Conservation (phyloP, 495 filamentous ascomycete genomes). For the Aspergillus indologenus region DNA sequence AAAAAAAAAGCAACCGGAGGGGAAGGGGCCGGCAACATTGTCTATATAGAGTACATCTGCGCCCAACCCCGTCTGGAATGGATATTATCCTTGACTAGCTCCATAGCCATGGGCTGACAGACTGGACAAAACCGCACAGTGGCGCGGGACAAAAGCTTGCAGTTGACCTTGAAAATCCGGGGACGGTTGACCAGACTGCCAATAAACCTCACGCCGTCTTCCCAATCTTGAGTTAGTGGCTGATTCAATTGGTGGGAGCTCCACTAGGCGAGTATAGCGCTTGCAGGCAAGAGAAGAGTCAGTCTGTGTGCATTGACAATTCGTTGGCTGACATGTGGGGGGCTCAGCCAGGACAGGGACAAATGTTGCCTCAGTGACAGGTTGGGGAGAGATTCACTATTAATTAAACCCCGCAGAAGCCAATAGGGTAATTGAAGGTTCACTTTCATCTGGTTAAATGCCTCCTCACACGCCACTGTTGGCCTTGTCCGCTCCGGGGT, state of each 20-base stretch:
- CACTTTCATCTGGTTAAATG: not conserved
- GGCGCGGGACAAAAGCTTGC: not conserved
- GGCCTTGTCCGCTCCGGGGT: not conserved
- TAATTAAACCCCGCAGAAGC: not conserved
- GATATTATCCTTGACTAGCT: slow-evolving; percentile 4
- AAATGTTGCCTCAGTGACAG: slow-evolving; percentile 19
- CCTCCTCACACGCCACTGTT: not conserved
- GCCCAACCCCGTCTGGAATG: not conserved
- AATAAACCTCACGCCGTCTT: not conserved
- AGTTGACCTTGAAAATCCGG: slow-evolving; percentile 4
- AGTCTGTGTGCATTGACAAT: not conserved
- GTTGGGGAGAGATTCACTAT: not conserved
- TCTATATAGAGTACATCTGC: slow-evolving; percentile 16
- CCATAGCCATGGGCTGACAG: slow-evolving; percentile 1
- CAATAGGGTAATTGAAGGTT: slow-evolving; percentile 1
- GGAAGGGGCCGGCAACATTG: slow-evolving; percentile 6
- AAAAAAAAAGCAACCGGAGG: slow-evolving; percentile 1
- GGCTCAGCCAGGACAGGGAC: slow-evolving; percentile 1
- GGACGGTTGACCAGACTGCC: not conserved
- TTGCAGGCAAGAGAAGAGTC: slow-evolving; percentile 9
- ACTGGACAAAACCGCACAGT: not conserved
- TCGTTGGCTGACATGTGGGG: not conserved
- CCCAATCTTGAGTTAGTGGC: not conserved
- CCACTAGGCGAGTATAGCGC: slow-evolving; percentile 1
- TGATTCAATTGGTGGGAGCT: not conserved